phyloP scores from a whole-genome alignment of 768 basidiomycete species.

The Kwoniella shandongensis region DNA sequence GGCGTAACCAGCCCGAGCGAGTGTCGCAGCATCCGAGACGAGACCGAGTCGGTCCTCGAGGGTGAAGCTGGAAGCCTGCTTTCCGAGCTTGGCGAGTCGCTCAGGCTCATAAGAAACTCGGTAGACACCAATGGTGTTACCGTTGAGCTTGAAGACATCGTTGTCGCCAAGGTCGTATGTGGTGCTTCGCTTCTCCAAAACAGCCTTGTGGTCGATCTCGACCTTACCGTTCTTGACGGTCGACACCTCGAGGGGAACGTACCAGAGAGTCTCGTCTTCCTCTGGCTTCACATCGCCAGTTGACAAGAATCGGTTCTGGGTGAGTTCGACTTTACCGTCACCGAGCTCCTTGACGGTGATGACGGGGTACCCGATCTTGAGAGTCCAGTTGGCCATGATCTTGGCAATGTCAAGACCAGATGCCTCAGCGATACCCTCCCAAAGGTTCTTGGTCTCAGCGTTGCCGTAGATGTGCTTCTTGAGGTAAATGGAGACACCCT shows the following conservation, averaged over 20 bases:
- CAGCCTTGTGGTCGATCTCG: conserved; percentile 62
- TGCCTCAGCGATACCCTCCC: conserved; percentile 76
- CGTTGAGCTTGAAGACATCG: conserved; percentile 80
- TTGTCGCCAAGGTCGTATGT: conserved; percentile 68
- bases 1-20: conserved; percentile 77
- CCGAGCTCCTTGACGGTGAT: conserved; percentile 76
- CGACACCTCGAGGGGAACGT: conserved; percentile 68
- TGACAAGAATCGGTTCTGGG: conserved; percentile 89
- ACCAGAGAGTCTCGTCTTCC: conserved; percentile 87
- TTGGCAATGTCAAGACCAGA: conserved; percentile 69
- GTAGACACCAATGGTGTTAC: conserved; percentile 79
- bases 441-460: conserved; percentile 79
- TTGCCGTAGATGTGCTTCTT: conserved; percentile 83
- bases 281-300: conserved; percentile 73
- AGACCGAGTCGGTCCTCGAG: conserved; percentile 87
- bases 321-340: conserved; percentile 67
- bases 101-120: conserved; percentile 84
- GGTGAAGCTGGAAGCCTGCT: conserved; percentile 77
- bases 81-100: conserved; percentile 72
- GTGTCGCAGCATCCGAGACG: conserved; percentile 74
- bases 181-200: conserved; percentile 70
- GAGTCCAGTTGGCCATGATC: conserved; percentile 90
- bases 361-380: conserved; percentile 86
- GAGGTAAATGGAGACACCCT: conserved; percentile 86
- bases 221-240: conserved; percentile 65